phyloP scores from a whole-genome alignment of 768 basidiomycete species.

The Leccinum arenicola region DNA sequence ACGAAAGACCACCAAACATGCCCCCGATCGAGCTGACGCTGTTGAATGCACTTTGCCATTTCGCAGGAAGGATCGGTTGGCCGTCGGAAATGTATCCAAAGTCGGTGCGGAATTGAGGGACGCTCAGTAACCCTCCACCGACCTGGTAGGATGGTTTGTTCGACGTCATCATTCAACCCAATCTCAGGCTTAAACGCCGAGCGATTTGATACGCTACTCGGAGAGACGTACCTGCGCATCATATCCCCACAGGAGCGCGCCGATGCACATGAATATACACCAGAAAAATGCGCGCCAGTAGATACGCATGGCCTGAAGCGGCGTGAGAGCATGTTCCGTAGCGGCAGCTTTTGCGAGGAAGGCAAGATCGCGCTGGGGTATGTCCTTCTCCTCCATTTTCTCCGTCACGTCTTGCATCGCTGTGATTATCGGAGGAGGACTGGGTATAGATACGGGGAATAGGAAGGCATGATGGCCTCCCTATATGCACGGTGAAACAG shows the following conservation, averaged over 20 bases:
- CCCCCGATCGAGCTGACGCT: constrained; percentile 24
- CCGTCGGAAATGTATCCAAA: constrained; percentile 17
- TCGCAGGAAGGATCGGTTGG: constrained; percentile 19
- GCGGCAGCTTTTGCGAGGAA: constrained; percentile 23
- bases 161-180: not conserved
- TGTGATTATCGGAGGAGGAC: constrained; percentile 5
- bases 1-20: constrained; percentile 25
- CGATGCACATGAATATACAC: constrained; percentile 25
- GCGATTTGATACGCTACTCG: not conserved
- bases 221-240: constrained; percentile 21
- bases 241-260: constrained; percentile 27
- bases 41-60: constrained; percentile 30
- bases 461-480: no score
- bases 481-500: not conserved
- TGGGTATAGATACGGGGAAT: not conserved
- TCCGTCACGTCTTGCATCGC: not conserved
- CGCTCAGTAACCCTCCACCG: constrained; percentile 19
- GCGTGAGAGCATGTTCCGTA: constrained; percentile 18
- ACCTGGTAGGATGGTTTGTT: constrained; percentile 5
- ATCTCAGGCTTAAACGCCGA: not conserved
- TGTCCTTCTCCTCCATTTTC: constrained; percentile 12
- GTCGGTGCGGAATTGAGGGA: constrained; percentile 26
- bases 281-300: constrained; percentile 26
- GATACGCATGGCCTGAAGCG: constrained; percentile 18
- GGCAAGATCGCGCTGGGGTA: constrained; percentile 9